A percentile compares a stretch with the other conserved stretches of the same genome.
These are phyloP conservation scores for Setomelanomma holmii DNA, from an alignment of 2,329 filamentous ascomycete species.

Conservation along the genomic window DNA sequence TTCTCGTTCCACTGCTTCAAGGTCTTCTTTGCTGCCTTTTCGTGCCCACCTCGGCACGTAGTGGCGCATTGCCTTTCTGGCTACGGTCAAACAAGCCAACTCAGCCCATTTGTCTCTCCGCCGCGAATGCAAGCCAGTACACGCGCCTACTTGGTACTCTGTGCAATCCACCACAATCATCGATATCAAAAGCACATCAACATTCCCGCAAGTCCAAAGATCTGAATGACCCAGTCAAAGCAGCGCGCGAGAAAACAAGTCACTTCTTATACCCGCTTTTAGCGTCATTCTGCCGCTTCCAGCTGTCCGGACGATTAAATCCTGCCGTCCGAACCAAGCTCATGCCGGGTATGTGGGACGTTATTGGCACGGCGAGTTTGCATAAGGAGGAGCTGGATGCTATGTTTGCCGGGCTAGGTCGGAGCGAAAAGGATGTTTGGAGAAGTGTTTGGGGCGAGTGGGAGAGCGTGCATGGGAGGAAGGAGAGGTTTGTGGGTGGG, in stretches of 20 bases:
- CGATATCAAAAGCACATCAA: constrained; percentile 55
- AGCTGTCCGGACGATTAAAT: constrained; percentile 57
- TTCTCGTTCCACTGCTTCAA: constrained; percentile 64
- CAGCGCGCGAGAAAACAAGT: constrained; percentile 63
- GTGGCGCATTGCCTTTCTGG: constrained; percentile 41
- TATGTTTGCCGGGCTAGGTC: constrained; percentile 48
- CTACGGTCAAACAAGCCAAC: constrained; percentile 22
- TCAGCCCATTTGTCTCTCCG: constrained; percentile 34
- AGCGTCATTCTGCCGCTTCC: constrained; percentile 62
- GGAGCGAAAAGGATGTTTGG: constrained; percentile 46
- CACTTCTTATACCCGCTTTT: constrained; percentile 66
- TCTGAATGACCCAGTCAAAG: constrained; percentile 66
- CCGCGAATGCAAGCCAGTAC: constrained; percentile 58
- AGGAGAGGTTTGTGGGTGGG: constrained; percentile 9
- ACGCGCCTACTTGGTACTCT: constrained; percentile 65
- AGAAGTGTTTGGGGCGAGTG: constrained; percentile 47
- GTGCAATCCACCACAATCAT: constrained; percentile 66
- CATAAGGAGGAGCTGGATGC: constrained; percentile 40
- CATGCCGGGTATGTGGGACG: constrained; percentile 62
- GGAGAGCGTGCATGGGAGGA: constrained; percentile 36
- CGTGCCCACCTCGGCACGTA: constrained; percentile 49
- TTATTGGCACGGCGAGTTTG: constrained; percentile 40
- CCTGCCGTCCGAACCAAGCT: constrained; percentile 63
- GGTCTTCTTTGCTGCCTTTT: constrained; percentile 64
- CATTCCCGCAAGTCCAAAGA: constrained; percentile 37